These are phyloP conservation scores for Dorcoceras hygrometricum DNA, from an alignment of 257 asterid species.

Conservation along the genomic window DNA sequence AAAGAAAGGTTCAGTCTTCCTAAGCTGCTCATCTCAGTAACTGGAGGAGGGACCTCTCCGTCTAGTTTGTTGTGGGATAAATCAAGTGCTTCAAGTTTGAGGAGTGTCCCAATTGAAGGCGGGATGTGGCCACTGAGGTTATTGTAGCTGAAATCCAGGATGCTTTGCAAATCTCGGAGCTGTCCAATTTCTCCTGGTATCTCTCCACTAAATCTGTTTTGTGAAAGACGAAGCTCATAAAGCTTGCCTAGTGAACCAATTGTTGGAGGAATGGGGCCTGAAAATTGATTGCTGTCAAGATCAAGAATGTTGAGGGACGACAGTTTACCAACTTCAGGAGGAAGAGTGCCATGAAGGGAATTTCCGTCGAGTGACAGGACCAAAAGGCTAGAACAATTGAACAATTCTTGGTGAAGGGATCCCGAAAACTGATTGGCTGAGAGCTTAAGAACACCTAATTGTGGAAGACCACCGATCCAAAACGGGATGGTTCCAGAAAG, in stretches of 20 bases:
- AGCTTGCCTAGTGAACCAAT: constrained; percentile 64
- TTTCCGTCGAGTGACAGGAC: constrained; percentile 55
- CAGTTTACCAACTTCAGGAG: constrained; percentile 58
- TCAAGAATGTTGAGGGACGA: constrained; percentile 71
- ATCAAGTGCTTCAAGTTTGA: constrained; percentile 80
- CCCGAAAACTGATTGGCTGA: constrained; percentile 60
- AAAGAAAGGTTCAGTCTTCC: constrained; percentile 71
- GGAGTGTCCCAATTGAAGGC: constrained; percentile 46
- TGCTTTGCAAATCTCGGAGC: constrained; percentile 73
- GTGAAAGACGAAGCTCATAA: constrained; percentile 65
- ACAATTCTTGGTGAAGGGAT: constrained; percentile 53
- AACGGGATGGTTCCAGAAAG: constrained; percentile 66
- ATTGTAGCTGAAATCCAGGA: constrained; percentile 73
- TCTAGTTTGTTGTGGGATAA: constrained; percentile 64
- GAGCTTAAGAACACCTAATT: constrained; percentile 79
- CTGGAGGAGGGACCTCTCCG: constrained; percentile 70
- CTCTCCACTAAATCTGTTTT: constrained; percentile 65
- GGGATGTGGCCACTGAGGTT: constrained; percentile 69
- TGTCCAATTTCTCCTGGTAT: constrained; percentile 68
- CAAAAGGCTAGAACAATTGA: constrained; percentile 67
- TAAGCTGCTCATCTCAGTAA: constrained; percentile 78
- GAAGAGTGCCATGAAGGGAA: constrained; percentile 61
- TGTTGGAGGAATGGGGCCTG: constrained; percentile 70
- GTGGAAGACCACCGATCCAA: constrained; percentile 80
- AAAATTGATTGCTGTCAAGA: constrained; percentile 57